Evolutionary conservation across 2,329 filamentous ascomycete genomes (phyloP).

Genomic region (Raffaelea ambrosiae): DNA sequence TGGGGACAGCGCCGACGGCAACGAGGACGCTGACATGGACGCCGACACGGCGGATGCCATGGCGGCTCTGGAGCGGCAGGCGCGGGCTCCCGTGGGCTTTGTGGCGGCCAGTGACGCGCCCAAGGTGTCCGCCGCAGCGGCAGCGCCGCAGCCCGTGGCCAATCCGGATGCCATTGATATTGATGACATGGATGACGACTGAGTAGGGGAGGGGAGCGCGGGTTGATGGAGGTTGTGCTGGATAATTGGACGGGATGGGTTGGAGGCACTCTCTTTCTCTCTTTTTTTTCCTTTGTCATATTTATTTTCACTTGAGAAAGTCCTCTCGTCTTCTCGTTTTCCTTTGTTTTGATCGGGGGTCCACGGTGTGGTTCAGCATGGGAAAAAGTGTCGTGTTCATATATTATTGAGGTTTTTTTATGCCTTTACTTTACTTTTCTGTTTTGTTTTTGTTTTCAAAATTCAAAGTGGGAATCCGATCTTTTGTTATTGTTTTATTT

Average conservation of each 20-base stretch:
- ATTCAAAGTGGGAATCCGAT: too few species aligned
- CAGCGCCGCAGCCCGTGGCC: constrained; percentile 36
- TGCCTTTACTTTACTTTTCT: too few species aligned
- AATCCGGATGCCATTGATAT: constrained; percentile 85
- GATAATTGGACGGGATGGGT: not conserved
- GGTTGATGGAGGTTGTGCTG: not conserved
- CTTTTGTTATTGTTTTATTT: too few species aligned
- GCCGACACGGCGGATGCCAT: constrained; percentile 63
- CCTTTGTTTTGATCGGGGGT: too few species aligned
- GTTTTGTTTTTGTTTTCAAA: too few species aligned
- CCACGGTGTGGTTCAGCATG: too few species aligned
- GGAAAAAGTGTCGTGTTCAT: too few species aligned
- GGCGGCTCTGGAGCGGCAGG: constrained; percentile 79
- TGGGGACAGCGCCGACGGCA: constrained; percentile 29
- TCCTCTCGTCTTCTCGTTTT: not conserved
- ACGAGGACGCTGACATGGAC: constrained; percentile 32
- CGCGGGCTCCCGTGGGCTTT: constrained; percentile 82
- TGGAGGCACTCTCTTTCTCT: constrained; percentile 7
- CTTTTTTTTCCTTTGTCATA: constrained; percentile 3
- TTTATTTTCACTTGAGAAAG: not conserved
- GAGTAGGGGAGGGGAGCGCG: not conserved
- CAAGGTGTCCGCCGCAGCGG: constrained; percentile 25
- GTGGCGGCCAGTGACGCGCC: constrained; percentile 76
- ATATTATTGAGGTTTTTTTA: too few species aligned
- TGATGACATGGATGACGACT: constrained; percentile 57